Evolutionary conservation across 305 asterid species (phyloP).

Genomic region (Striga hermonthica): DNA sequence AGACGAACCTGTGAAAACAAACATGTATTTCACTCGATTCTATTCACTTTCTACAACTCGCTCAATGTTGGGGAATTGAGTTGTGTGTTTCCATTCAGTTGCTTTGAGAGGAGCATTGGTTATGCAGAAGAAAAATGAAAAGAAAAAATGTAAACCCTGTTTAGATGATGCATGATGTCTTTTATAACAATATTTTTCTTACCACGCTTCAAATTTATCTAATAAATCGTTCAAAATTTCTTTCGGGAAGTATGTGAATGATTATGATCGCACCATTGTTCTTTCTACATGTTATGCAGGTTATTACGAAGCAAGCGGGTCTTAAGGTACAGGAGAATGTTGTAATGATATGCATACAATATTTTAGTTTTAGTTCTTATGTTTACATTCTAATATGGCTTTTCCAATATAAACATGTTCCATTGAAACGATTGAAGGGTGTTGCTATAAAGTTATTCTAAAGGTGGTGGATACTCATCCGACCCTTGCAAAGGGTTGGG

Average conservation of each 20-base stretch:
- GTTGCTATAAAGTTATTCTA: too few species aligned
- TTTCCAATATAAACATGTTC: too few species aligned
- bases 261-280: conserved; percentile 29
- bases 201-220: neutral
- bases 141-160: conserved; percentile 8
- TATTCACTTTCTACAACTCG: conserved; percentile 26
- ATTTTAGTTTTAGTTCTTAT: too few species aligned
- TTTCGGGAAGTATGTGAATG: conserved; percentile 18
- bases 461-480: too few species aligned
- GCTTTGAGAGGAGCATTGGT: neutral
- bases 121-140: too few species aligned
- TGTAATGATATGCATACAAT: conserved; percentile 46
- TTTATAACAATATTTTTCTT: conserved; percentile 16
- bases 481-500: too few species aligned
- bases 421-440: too few species aligned
- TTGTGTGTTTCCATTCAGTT: conserved; percentile 12
- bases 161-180: conserved; percentile 8
- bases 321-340: conserved; percentile 85
- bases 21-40: too few species aligned
- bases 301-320: conserved; percentile 90
- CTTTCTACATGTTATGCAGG: conserved; percentile 65
- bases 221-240: neutral
- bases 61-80: conserved; percentile 23
- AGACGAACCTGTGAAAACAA: too few species aligned
- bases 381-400: neutral